A percentile compares a stretch with the other conserved stretches of the same genome.
phyloP scores from a whole-genome alignment of 2,329 filamentous ascomycete genomes.

The Cladosporium colombiae region DNA sequence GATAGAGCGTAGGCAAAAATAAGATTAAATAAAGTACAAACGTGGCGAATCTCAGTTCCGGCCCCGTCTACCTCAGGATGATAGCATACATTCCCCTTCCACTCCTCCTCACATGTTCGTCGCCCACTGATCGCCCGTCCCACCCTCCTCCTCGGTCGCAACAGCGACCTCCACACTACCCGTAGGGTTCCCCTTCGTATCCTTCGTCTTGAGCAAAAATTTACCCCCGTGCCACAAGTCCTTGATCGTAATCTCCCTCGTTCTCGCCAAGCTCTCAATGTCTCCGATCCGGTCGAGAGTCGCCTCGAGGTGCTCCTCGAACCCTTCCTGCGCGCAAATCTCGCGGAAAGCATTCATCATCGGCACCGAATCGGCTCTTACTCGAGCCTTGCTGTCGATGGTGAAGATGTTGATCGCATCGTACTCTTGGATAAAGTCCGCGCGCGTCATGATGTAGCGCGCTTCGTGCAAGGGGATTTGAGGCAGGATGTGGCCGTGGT shows the following conservation, averaged over 20 bases:
- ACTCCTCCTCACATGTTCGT: conserved; percentile 17
- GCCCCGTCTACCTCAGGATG: background rate
- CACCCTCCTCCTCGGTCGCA: conserved; percentile 31
- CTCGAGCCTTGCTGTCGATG: conserved; percentile 82
- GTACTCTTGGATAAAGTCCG: conserved; percentile 90
- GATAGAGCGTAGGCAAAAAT: too few species aligned
- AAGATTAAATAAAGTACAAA: background rate
- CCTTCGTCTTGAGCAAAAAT: conserved; percentile 64
- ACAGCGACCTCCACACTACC: conserved; percentile 52
- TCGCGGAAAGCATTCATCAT: conserved; percentile 92
- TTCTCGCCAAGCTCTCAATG: conserved; percentile 90
- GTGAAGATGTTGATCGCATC: conserved; percentile 95
- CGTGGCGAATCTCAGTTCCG: background rate
- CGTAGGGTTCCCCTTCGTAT: conserved; percentile 49
- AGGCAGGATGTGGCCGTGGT: conserved; percentile 73
- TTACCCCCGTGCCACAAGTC: conserved; percentile 83
- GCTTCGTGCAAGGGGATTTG: conserved; percentile 79
- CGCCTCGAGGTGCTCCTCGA: conserved; percentile 77
- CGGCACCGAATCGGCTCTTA: conserved; percentile 89
- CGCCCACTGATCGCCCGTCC: conserved; percentile 26
- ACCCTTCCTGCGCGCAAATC: conserved; percentile 75
- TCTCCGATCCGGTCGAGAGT: conserved; percentile 85
- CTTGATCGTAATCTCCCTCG: conserved; percentile 93
- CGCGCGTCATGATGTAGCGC: conserved; percentile 90
- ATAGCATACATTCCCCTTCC: background rate